Evolutionary conservation across 768 basidiomycete genomes (phyloP), one percentile per base, ranked within the genome.

Genomic region (Flagelloscypha sp.): DNA sequence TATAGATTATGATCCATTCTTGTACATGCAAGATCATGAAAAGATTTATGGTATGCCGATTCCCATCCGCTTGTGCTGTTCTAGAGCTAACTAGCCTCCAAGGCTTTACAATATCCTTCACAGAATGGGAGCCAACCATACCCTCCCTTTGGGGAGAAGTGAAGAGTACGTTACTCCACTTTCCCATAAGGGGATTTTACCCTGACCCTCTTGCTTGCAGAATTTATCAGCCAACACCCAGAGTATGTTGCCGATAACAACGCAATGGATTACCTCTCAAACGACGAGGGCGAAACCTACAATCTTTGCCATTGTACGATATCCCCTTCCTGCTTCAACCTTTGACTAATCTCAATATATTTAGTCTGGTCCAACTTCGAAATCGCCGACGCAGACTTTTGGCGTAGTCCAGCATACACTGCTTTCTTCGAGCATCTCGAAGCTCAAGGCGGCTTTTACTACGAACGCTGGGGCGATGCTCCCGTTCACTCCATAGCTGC

Each of bases 401-500:
- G 79, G 78, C 64, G 80, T 25, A 57, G 63, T 4, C 69, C 78
- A 35, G 74, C 80, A 0, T 86, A 85, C 57, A 63, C 63, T 36
- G 62, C 66, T 30, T 84, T 72, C 58, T 84, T 84, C 44, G 72
- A 81, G 16, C 62, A 70, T 50, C 68, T 84, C 22, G 83, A 84
- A 45, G 48, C 60, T 5, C 61, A 65, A 7, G 81, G 82, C 24
- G 81, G 81, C 8, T 81, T 84, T 56, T 84, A 82, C 55, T 80
- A 79, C 45, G 80, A 82, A 70, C 72, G 82, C 7, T 84, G 83
- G 84, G 87, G 87, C 8, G 88, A 89, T 50, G 88, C 87, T 0
- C 86, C 85, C 0, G 81, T 92, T 0, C 88, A 92, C 49, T 81
- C 77, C 23, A 84, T 90, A 36, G 87, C 75, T 3, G 86, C 79